phyloP scores from a whole-genome alignment of 2,329 filamentous ascomycete genomes.

The Hypoxylon sp. region DNA sequence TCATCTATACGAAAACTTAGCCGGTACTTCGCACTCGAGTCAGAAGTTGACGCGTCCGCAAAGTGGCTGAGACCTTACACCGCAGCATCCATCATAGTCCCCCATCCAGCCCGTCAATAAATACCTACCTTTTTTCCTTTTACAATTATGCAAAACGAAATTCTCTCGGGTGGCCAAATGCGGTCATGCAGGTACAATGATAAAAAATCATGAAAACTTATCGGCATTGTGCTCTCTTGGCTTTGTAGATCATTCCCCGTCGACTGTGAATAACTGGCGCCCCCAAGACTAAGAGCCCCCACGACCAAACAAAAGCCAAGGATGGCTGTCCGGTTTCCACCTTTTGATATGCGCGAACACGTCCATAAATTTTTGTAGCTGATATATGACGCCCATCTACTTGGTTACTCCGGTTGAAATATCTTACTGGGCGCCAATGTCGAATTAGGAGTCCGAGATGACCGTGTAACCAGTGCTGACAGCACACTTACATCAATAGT shows the following conservation, averaged over 20 bases:
- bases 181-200: slow-evolving; percentile 26
- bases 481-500: slow-evolving; percentile 35
- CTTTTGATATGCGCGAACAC: slow-evolving; percentile 22
- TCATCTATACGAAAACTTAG: slow-evolving; percentile 14
- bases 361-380: slow-evolving; percentile 14
- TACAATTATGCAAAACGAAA: slow-evolving; percentile 25
- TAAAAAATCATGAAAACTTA: slow-evolving; percentile 24
- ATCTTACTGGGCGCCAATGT: slow-evolving; percentile 31
- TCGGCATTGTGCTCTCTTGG: slow-evolving; percentile 29
- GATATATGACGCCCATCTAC: slow-evolving; percentile 26
- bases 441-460: slow-evolving; percentile 31
- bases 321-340: slow-evolving; percentile 20
- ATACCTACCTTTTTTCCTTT: slow-evolving; percentile 15
- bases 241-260: slow-evolving; percentile 37
- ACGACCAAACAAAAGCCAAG: slow-evolving; percentile 18
- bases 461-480: slow-evolving; percentile 32
- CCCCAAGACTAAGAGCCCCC: slow-evolving; percentile 8
- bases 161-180: slow-evolving; percentile 20
- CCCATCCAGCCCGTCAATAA: slow-evolving; percentile 19
- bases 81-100: slow-evolving; percentile 28
- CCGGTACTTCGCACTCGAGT: slow-evolving; percentile 23
- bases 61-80: slow-evolving; percentile 43
- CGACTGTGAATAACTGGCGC: slow-evolving; percentile 3
- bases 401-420: slow-evolving; percentile 36
- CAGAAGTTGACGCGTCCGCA: slow-evolving; percentile 34